Percentiles rank a stretch among this genome's conserved stretches.
These are phyloP conservation scores for Saccharomycopsis microspora DNA, from an alignment of 805 yeast genomes.

Conservation along the genomic window DNA sequence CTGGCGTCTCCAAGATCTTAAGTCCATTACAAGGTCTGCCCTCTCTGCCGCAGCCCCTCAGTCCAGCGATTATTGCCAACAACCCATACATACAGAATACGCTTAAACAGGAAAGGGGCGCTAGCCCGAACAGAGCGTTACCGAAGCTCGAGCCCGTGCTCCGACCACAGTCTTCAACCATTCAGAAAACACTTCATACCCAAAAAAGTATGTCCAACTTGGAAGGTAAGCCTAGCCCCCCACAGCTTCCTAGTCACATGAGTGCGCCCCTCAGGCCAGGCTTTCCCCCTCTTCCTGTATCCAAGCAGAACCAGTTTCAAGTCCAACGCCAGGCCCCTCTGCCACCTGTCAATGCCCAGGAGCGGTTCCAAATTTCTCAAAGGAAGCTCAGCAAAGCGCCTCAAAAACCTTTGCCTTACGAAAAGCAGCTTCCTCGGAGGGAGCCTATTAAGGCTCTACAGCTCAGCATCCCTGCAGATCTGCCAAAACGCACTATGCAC, in stretches of 20 bases:
- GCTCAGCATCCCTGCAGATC: not conserved
- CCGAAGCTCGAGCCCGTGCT: not conserved
- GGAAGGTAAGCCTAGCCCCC: too few relatives aligned
- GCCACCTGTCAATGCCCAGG: conserved; percentile 7
- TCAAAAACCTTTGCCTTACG: too few relatives aligned
- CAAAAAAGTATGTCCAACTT: too few relatives aligned
- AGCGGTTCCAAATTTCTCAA: not conserved
- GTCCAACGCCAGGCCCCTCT: conserved; percentile 12
- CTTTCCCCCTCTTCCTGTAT: not conserved
- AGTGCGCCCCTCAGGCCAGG: too few relatives aligned
- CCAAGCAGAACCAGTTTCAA: conserved; percentile 10
- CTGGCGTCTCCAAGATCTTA: not conserved
- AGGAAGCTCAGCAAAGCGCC: not conserved
- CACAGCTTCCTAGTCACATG: too few relatives aligned
- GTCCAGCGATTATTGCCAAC: conserved; percentile 1
- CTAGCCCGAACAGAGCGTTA: not conserved
- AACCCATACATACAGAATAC: conserved; percentile 15
- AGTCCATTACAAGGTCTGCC: not conserved
- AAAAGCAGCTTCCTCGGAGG: too few relatives aligned
- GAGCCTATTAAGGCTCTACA: too few relatives aligned
- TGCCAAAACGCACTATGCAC: conserved; percentile 11
- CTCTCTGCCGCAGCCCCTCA: not conserved
- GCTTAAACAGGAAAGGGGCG: not conserved
- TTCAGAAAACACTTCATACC: not conserved
- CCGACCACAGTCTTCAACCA: not conserved